Base-by-base conservation (phyloP, 1,139 yeast genomes). In the Pichia sp. region DNA sequence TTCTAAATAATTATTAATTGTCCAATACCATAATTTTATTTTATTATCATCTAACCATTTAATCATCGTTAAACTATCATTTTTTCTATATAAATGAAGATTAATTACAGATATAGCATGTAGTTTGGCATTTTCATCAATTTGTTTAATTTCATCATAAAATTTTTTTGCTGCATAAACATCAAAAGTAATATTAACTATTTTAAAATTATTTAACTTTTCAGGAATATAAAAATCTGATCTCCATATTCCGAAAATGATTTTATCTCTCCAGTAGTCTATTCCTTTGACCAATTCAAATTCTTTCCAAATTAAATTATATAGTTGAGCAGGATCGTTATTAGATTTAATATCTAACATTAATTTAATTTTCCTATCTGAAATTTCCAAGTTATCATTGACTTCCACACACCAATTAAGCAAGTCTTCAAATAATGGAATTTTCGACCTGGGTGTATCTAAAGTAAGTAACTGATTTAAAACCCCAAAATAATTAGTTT, bases 231-330 rank as follows among this genome's bases (percentile, higher is more conserved):
- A 74, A 60, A 84, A 85, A 49, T 77, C 78, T 45, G 83, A 63
- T 54, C 78, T 71, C 97, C 97, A 92, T 34, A 90, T 66, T 0
- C 97, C 97, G 62, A 88, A 78, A 48, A 84, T 82, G 43, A 88
- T 68, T 43, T 78, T 75, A 34, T 72, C 69, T 47, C 75, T 73
- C 97, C 97, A 90, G 68, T 74, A 86, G 18, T 65, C 59, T 2
- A 57, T 28, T 7, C 57, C 56, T 4, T 57, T 56, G 4, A 44
- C 28, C 4, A 66, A 62, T 30, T 73, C 54, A 60, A 88, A 66
- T 33, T 72, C 76, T 30, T 73, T 62, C 31, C 83, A 67, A 9
- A 87, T 68, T 56, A 74, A 71, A 43, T 75, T 72, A 48, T 83
- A 66, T 4, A 89, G 71, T 46, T 73, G 67, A 25, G 82, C 76